These are phyloP conservation scores for Pluteus cervinus DNA, from an alignment of 768 basidiomycete species.

Conservation along the genomic window DNA sequence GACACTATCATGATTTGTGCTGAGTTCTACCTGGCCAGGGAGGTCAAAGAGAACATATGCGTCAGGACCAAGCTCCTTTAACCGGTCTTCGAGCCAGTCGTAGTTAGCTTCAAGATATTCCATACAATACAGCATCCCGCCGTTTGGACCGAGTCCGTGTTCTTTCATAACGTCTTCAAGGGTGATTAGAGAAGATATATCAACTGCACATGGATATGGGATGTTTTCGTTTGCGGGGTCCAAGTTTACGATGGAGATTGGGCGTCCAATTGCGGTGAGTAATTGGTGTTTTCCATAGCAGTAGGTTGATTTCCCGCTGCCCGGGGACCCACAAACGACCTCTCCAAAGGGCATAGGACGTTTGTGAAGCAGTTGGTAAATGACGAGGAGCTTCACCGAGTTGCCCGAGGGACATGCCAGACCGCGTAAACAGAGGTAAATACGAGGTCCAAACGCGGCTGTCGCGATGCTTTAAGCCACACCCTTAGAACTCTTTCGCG, in stretches of 20 bases:
- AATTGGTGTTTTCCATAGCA: conserved; percentile 87
- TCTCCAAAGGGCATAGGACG: conserved; percentile 78
- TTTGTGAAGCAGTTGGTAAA: too few relatives aligned
- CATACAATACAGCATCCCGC: conserved; percentile 94
- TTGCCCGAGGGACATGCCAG: too few relatives aligned
- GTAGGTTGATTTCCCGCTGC: conserved; percentile 85
- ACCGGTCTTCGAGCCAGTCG: conserved; percentile 75
- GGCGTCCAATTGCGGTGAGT: conserved; percentile 78
- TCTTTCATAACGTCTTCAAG: conserved; percentile 83
- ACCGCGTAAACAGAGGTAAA: too few relatives aligned
- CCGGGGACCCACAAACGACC: conserved; percentile 80
- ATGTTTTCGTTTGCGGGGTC: conserved; percentile 91
- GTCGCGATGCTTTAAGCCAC: too few relatives aligned
- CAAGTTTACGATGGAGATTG: conserved; percentile 88
- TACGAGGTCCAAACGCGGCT: too few relatives aligned
- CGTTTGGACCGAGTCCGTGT: conserved; percentile 87
- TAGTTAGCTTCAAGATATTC: conserved; percentile 95
- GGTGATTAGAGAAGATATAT: conserved; percentile 81
- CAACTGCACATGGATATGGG: conserved; percentile 87
- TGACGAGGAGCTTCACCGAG: too few relatives aligned
- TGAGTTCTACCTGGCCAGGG: conserved; percentile 95
- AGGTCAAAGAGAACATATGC: conserved; percentile 92
- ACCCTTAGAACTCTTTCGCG: too few relatives aligned
- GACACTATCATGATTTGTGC: conserved; percentile 90
- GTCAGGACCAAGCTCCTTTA: conserved; percentile 62